Base-by-base conservation (phyloP, 179 eudicot species). In the Carnegiea gigantea region DNA sequence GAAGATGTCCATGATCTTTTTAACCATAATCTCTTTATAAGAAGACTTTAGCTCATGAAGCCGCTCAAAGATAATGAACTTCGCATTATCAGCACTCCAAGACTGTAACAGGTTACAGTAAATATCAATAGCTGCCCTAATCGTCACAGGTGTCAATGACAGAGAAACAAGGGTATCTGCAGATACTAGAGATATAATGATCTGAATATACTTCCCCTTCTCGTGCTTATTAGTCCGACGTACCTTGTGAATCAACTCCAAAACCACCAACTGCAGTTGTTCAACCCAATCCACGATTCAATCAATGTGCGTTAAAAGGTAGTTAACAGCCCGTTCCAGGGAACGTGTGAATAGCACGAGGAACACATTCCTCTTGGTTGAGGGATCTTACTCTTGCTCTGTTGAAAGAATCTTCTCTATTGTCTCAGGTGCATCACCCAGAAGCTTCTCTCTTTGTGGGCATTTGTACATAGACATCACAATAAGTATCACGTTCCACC, bases 311-410 rank as follows among this genome's bases (percentile, higher is more conserved):
- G 87, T 84, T 75, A 92, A 89, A 9, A 92, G 89, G 79, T 91
- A 91, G 74, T 67, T 90, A 65, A 92, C 89, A 2, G 94, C 96
- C 86, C 86, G 88, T 7, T 91, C 94, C 81, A 91, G 91, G 54
- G 92, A 92, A 86, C 90, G 91, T 26, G 86, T 86, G 75, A 91
- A 91, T 78, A 91, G 75, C 92, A 90, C 87, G 54, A 91, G 96
- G 85, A 92, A 92, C 13, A 94, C 96, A 79, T 92, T 92, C 84
- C 96, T 86, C 86, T 90, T 92, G 38, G 96, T 92, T 15, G 96
- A 90, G 0, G 86, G 86, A 80, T 92, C 96, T 70, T 91, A 2
- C 33, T 30, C 1, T 30, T 30, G 92, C 79, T 92, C 94, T 0
- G 92, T 86, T 20, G 86, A 77, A 53, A 91, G 89, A 75, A 86